These are phyloP conservation scores for Suillus plorans DNA, from an alignment of 768 basidiomycete genomes.

Conservation along the genomic window DNA sequence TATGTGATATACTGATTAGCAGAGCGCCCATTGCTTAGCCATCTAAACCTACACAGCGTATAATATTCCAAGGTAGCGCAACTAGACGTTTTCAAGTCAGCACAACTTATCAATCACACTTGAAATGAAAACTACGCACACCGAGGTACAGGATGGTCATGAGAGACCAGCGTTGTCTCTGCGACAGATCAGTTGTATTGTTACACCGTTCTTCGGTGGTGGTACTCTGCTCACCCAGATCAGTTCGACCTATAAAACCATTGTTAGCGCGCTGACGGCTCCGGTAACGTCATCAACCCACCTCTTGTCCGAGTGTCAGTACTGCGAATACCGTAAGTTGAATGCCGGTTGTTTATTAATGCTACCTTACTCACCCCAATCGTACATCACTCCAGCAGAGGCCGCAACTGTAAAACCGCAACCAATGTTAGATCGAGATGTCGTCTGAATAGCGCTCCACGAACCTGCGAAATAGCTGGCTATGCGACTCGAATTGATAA, in stretches of 20 bases:
- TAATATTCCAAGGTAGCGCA: slow-evolving; percentile 1
- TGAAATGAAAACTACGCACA: neutral
- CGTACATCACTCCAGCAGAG: neutral
- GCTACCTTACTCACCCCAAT: neutral
- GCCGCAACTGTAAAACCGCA: neutral
- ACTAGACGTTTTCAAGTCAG: neutral
- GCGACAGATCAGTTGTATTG: neutral
- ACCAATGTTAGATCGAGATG: neutral
- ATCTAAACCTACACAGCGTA: neutral
- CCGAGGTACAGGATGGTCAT: neutral
- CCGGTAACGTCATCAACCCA: neutral
- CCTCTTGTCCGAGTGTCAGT: neutral
- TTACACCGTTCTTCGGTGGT: neutral
- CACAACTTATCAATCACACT: neutral
- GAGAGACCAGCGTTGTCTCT: neutral
- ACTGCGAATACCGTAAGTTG: neutral
- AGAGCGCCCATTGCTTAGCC: neutral
- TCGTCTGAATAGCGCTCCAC: neutral
- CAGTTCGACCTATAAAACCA: neutral
- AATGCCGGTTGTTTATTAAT: neutral
- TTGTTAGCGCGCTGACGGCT: neutral
- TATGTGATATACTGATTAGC: neutral
- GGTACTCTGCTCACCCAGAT: neutral
- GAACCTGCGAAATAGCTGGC: neutral
- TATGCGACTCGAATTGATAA: slow-evolving; percentile 3